A percentile compares a stretch with the other conserved stretches of the same genome.
Conservation (phyloP, 768 basidiomycete genomes). For the Podaxis sp. region DNA sequence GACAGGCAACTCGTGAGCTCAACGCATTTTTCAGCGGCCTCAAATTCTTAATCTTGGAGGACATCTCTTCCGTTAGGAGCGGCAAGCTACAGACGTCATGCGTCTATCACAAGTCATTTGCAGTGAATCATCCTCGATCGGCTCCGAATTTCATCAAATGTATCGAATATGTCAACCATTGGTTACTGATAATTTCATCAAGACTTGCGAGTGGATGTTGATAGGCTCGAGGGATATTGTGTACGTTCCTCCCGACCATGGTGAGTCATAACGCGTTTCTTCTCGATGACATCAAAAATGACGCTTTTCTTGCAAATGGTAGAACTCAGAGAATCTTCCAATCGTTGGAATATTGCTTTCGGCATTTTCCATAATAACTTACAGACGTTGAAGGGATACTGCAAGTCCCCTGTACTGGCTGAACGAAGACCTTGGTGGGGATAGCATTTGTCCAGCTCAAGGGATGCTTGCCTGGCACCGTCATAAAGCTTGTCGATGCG, state of each 20-base stretch:
- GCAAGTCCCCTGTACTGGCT: neutral
- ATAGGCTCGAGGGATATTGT: neutral
- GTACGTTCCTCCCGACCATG: neutral
- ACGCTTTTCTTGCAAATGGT: neutral
- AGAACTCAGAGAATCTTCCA: neutral
- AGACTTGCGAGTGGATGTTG: neutral
- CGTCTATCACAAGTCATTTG: neutral
- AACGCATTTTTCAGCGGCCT: neutral
- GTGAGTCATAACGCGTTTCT: neutral
- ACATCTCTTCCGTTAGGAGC: neutral
- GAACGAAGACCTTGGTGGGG: neutral
- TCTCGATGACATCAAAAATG: neutral
- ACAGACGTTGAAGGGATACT: neutral
- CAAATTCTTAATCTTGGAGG: neutral
- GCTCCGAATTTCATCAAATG: neutral
- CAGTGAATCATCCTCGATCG: neutral
- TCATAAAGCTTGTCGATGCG: too few relatives aligned
- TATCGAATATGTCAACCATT: neutral
- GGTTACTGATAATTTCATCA: neutral
- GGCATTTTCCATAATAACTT: neutral
- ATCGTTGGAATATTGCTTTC: neutral
- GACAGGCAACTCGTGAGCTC: neutral
- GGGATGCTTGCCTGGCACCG: too few relatives aligned
- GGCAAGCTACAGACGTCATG: neutral
- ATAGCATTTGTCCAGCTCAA: neutral